phyloP scores from a whole-genome alignment of 2,329 filamentous ascomycete genomes.

The Fusarium poae region DNA sequence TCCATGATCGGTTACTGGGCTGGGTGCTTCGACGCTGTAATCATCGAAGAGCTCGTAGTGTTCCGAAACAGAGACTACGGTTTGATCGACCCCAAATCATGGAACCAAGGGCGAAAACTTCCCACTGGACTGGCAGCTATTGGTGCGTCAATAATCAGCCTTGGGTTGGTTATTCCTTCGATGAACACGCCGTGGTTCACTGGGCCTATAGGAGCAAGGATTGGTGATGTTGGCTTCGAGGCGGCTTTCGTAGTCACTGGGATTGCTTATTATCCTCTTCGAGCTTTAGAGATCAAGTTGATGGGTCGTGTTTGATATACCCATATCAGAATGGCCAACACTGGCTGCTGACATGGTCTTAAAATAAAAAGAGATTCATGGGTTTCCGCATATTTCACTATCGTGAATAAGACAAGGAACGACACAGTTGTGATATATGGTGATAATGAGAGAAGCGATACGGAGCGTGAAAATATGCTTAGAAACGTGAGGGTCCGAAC shows the following conservation, averaged over 20 bases:
- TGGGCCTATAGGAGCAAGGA: slow-evolving; percentile 58
- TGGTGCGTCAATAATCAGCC: slow-evolving; percentile 58
- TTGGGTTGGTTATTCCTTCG: slow-evolving; percentile 58
- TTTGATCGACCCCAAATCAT: slow-evolving; percentile 57
- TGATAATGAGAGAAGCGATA: not conserved
- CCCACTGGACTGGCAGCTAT: slow-evolving; percentile 60
- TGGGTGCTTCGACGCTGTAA: slow-evolving; percentile 58
- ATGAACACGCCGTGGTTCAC: slow-evolving; percentile 61
- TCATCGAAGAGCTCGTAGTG: slow-evolving; percentile 59
- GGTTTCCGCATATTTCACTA: not conserved
- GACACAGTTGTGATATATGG: not conserved
- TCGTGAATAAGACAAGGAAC: not conserved
- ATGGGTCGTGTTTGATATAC: slow-evolving; percentile 42
- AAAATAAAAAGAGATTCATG: not conserved
- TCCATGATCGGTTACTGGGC: slow-evolving; percentile 62
- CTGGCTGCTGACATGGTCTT: not conserved
- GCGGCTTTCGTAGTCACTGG: slow-evolving; percentile 58
- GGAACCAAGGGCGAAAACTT: slow-evolving; percentile 59
- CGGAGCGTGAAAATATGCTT: no score
- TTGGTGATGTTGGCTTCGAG: slow-evolving; percentile 62
- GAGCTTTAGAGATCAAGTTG: slow-evolving; percentile 51
- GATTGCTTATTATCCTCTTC: slow-evolving; percentile 58
- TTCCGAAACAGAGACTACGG: slow-evolving; percentile 58
- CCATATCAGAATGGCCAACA: not conserved
- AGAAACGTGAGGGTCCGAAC: not conserved